Base-by-base conservation (phyloP, 225 moss, liverwort and hornwort genomes). In the Neckera pumila region DNA sequence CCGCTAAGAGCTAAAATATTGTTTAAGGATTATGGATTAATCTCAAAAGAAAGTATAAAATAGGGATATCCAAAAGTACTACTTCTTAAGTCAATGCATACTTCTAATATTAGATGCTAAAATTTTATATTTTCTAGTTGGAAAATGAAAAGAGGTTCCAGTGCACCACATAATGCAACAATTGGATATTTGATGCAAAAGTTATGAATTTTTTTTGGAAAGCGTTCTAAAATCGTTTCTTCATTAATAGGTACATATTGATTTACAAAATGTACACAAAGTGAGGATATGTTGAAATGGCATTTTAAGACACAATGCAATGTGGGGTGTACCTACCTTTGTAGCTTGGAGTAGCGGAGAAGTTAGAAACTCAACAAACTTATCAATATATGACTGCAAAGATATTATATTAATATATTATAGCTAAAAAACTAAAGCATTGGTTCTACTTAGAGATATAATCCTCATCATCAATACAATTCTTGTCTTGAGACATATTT, bases 301-400 rank as follows among this genome's bases (percentile, higher is more conserved):
- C 2, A 0, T 7, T 28, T 40, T 59, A 28, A 59, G 12, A 12
- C 4, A 27, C 28, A 59, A 12, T 28, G 7, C 1, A 2, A 8
- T 58, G 6, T 28, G 1, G 2, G 1, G 7, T 11, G 7, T n/a
- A 38, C 3, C 4, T 17, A 79, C 1, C 0, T 78, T 56, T 25
- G 25, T 53, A 77, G 36, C 36, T 76, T 53, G 5, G 3, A 33
- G 0, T n/a, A 78, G n/a, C 4, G 0, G 6, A 78, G 0, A 57
- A 38, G n/a, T 78, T n/a, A 5, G 3, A 75, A 49, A 33, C 8
- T 51, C 0, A 0, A 2, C 10, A 56, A n/a, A 26, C 4, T 25
- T n/a, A 10, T 56, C 17, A 78, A 11, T 27, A 57, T 38, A 27
- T 38, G 17, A 78, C 7, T n/a, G 17, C 4, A 17, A 38, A 57